Evolutionary conservation across 2,329 filamentous ascomycete species (phyloP), one percentile per base, ranked within the genome.

Genomic region (Diaporthe ilicicola): DNA sequence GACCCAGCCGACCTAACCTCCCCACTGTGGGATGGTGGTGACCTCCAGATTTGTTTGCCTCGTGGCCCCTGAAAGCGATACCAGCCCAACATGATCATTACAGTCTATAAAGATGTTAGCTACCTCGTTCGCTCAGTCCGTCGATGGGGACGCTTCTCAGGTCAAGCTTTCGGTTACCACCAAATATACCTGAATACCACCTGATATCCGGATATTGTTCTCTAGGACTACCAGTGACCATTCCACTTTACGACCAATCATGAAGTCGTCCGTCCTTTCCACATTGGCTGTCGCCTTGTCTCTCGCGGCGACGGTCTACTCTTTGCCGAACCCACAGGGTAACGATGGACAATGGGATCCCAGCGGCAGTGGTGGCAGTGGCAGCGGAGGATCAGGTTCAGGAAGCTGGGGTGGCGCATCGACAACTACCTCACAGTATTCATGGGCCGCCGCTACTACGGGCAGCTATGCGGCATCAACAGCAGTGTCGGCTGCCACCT

Each of bases 261-360:
- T 59, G 56, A 72, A 68, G 71, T 46, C 55, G 37, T 69, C 71
- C 29, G 6, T 71, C 39, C 42, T 61, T 10, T 71, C 71, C 50
- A 56, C 42, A n/a, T 12, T 71, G 6, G 54, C 68, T 42, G 44
- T 46, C 34, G 71, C 44, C 42, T 8, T 72, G 42, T 72, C 64
- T 32, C 50, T 72, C 55, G 53, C 71, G 19, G 64, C 50, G 71
- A 61, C 69, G 51, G 71, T 68, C n/a, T 70, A 48, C n/a, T 66
- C 71, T 5, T 22, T 61, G 13, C 71, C 66, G 19, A 56, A 29
- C 32, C 66, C 71, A 24, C 71, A 72, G 24, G 65, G 65, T 12
- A 9, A 54, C 5, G 56, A 70, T 12, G 71, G 70, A 44, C 37
- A 42, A 37, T 65, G 69, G 32, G 22, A 37, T 12, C 27, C 66